phyloP scores from a whole-genome alignment of 768 basidiomycete genomes.

The Leccinum truebloodii region DNA sequence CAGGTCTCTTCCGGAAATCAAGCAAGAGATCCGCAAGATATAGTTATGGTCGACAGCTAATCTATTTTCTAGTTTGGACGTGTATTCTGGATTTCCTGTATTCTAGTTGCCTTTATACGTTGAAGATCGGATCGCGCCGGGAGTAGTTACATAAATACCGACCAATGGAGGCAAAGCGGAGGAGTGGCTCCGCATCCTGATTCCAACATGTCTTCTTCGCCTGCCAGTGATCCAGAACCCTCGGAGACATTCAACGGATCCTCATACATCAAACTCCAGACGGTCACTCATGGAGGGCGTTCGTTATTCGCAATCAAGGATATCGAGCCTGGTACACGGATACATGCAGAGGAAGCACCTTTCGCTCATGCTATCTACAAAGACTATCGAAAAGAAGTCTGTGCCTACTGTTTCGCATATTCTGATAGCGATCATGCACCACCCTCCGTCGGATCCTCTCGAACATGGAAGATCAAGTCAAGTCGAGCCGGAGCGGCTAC shows the following conservation, averaged over 20 bases:
- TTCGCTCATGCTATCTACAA: slow-evolving; percentile 60
- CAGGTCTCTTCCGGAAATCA: neutral
- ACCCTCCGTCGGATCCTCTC: slow-evolving; percentile 21
- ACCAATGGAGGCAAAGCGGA: neutral
- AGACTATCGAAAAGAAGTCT: slow-evolving; percentile 67
- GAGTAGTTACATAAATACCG: neutral
- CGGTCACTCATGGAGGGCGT: slow-evolving; percentile 52
- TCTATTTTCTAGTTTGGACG: neutral
- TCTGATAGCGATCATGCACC: slow-evolving; percentile 35
- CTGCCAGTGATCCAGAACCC: neutral
- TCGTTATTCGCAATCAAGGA: slow-evolving; percentile 48
- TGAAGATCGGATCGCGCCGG: neutral
- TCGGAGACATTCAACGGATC: neutral
- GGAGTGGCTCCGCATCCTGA: neutral
- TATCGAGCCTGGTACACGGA: slow-evolving; percentile 44
- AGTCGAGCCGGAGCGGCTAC: slow-evolving; percentile 37
- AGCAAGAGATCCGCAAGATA: slow-evolving; percentile 1
- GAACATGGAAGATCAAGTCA: slow-evolving; percentile 47
- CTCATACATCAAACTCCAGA: slow-evolving; percentile 23
- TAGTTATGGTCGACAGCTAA: slow-evolving; percentile 4
- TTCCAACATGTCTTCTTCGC: slow-evolving; percentile 11
- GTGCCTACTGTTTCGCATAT: slow-evolving; percentile 64
- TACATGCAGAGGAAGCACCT: slow-evolving; percentile 48
- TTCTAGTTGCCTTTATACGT: neutral
- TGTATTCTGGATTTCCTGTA: slow-evolving; percentile 3